A percentile compares a stretch with the other conserved stretches of the same genome.
Conservation (phyloP, 148 eudicot genomes). For the Nepenthes mirabilis region DNA sequence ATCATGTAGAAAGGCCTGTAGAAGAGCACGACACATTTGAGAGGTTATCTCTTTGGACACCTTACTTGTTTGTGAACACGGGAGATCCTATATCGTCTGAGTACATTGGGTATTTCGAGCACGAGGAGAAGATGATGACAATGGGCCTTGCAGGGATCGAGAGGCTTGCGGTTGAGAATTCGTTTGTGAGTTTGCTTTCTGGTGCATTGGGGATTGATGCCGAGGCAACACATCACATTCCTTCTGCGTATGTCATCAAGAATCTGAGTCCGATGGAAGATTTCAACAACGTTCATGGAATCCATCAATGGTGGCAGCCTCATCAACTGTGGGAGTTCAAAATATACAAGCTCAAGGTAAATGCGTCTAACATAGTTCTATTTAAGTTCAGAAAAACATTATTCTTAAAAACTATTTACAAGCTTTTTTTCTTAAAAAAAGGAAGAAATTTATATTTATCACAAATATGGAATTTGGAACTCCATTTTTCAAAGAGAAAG, state of each 20-base stretch:
- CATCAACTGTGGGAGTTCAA: conserved; percentile 22
- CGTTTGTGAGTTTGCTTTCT: conserved; percentile 30
- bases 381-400: no score
- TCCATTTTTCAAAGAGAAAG: no score
- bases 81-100: conserved; percentile 46
- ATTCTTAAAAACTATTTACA: no score
- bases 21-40: conserved; percentile 20
- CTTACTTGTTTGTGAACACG: conserved; percentile 56
- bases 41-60: conserved; percentile 40
- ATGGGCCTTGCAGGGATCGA: conserved; percentile 36
- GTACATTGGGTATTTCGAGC: conserved; percentile 62
- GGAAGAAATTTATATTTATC: no score
- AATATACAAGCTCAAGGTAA: conserved; percentile 24
- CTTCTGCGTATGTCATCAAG: conserved; percentile 34
- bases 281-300: conserved; percentile 51
- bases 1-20: conserved; percentile 5
- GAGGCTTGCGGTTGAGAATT: conserved; percentile 36
- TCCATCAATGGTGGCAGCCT: conserved; percentile 70
- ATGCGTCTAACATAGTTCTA: no score
- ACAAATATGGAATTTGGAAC: no score
- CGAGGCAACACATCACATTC: conserved; percentile 46
- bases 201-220: conserved; percentile 20
- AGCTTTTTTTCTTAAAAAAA: no score
- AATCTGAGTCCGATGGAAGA: conserved; percentile 20
- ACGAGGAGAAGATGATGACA: conserved; percentile 48